phyloP scores from a whole-genome alignment of 352 stramenopile species.

The Pythium utonaiense region DNA sequence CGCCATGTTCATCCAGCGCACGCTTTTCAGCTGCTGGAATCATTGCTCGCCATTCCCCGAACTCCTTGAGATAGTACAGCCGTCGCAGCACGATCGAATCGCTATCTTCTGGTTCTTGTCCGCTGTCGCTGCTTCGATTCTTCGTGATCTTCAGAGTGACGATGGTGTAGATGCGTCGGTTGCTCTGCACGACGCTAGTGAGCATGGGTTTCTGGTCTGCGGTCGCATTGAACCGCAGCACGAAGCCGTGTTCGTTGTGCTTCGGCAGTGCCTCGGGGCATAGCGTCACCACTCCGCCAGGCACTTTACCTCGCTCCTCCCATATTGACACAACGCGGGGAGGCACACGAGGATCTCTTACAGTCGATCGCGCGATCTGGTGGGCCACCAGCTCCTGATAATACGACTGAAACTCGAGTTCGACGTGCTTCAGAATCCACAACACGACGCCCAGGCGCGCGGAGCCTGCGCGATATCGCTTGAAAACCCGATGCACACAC shows the following conservation, averaged over 20 bases:
- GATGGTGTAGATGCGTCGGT: slow-evolving; percentile 55
- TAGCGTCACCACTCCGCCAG: slow-evolving; percentile 9
- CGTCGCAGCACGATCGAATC: slow-evolving; percentile 25
- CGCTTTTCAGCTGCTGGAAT: slow-evolving; percentile 32
- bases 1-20: slow-evolving; percentile 20
- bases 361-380: slow-evolving; percentile 34
- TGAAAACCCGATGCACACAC: slow-evolving; percentile 20
- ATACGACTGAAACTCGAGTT: slow-evolving; percentile 40
- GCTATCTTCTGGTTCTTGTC: not conserved
- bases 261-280: slow-evolving; percentile 13
- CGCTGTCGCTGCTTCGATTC: not conserved
- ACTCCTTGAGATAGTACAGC: slow-evolving; percentile 60
- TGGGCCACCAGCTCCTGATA: slow-evolving; percentile 53
- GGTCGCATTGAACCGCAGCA: slow-evolving; percentile 8
- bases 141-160: slow-evolving; percentile 38
- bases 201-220: slow-evolving; percentile 45
- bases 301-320: slow-evolving; percentile 50
- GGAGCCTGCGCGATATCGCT: slow-evolving; percentile 20
- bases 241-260: slow-evolving; percentile 16
- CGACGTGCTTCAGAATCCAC: slow-evolving; percentile 27
- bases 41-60: slow-evolving; percentile 44
- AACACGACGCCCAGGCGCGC: slow-evolving; percentile 36
- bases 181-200: slow-evolving; percentile 46
- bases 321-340: slow-evolving; percentile 51
- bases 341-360: slow-evolving; percentile 48